A percentile compares a stretch with the other conserved stretches of the same genome.
Evolutionary conservation across 805 yeast species (phyloP).

Genomic region (Starmerella scarabaei): DNA sequence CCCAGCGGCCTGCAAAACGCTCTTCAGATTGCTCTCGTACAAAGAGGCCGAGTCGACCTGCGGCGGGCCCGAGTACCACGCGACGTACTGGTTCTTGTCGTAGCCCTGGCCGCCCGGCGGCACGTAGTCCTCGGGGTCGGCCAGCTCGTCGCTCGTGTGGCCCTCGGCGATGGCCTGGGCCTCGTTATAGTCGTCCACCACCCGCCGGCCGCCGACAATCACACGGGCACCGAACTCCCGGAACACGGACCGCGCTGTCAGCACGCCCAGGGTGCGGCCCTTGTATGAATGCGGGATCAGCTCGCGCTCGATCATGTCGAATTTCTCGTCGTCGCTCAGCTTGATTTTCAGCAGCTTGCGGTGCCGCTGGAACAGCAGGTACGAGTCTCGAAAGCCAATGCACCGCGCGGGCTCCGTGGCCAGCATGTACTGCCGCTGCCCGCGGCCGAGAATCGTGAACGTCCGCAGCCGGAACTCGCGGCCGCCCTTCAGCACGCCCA

Average conservation of each 20-base stretch:
- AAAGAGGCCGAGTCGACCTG: slow-evolving; percentile 28
- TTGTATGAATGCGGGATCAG: slow-evolving; percentile 81
- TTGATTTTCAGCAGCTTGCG: slow-evolving; percentile 59
- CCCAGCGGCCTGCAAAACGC: slow-evolving; percentile 22
- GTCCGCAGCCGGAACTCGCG: slow-evolving; percentile 52
- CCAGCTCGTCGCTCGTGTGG: slow-evolving; percentile 55
- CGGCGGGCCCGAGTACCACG: slow-evolving; percentile 39
- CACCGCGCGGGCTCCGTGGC: slow-evolving; percentile 94
- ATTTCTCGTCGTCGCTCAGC: slow-evolving; percentile 63
- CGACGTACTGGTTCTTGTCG: slow-evolving; percentile 40
- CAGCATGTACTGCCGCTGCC: slow-evolving; percentile 69
- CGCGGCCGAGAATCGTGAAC: slow-evolving; percentile 39
- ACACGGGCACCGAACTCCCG: slow-evolving; percentile 86
- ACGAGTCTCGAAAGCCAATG: slow-evolving; percentile 87
- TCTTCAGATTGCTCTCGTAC: slow-evolving; percentile 23
- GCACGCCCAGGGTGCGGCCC: slow-evolving; percentile 77
- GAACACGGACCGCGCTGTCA: slow-evolving; percentile 79
- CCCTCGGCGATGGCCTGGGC: slow-evolving; percentile 42
- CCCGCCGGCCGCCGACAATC: slow-evolving; percentile 64
- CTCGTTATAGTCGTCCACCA: slow-evolving; percentile 82
- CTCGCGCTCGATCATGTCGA: slow-evolving; percentile 66
- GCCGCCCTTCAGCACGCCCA: slow-evolving; percentile 59
- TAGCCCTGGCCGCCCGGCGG: slow-evolving; percentile 34
- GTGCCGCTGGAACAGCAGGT: slow-evolving; percentile 78
- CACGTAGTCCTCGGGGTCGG: slow-evolving; percentile 47